phyloP scores from a whole-genome alignment of 2,329 filamentous ascomycete species.

The Aspergillus novoparasiticus region DNA sequence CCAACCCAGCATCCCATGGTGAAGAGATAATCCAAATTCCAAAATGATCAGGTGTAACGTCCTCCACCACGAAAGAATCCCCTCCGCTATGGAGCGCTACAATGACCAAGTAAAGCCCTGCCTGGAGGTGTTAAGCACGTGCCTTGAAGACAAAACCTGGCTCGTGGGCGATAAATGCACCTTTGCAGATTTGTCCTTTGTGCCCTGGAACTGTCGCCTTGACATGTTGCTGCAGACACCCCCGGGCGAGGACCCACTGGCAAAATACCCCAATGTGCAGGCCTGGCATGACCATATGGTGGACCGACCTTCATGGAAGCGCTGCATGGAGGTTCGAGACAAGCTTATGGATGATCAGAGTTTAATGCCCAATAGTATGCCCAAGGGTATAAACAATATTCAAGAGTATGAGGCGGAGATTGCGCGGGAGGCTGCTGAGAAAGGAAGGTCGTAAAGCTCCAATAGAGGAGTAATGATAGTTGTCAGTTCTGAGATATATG shows the following conservation, averaged over 20 bases:
- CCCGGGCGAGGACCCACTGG: neutral
- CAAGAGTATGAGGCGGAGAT: neutral
- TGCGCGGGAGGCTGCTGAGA: neutral
- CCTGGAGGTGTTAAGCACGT: neutral
- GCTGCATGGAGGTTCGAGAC: neutral
- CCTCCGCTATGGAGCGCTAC: neutral
- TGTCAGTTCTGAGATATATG: no score
- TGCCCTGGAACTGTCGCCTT: neutral
- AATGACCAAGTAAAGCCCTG: neutral
- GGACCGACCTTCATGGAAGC: neutral
- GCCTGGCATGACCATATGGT: neutral
- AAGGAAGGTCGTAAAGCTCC: neutral
- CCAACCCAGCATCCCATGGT: no score
- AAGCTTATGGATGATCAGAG: neutral
- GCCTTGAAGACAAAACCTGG: neutral
- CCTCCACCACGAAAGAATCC: no score
- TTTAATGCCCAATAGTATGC: neutral
- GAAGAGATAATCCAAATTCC: neutral
- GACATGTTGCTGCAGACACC: neutral
- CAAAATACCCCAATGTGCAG: neutral
- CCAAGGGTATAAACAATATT: neutral
- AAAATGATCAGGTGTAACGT: no score
- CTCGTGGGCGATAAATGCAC: no score
- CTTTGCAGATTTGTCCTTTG: neutral
- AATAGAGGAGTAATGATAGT: no score